Base-by-base conservation (phyloP, 345 rosid species). In the Angophora floribunda region DNA sequence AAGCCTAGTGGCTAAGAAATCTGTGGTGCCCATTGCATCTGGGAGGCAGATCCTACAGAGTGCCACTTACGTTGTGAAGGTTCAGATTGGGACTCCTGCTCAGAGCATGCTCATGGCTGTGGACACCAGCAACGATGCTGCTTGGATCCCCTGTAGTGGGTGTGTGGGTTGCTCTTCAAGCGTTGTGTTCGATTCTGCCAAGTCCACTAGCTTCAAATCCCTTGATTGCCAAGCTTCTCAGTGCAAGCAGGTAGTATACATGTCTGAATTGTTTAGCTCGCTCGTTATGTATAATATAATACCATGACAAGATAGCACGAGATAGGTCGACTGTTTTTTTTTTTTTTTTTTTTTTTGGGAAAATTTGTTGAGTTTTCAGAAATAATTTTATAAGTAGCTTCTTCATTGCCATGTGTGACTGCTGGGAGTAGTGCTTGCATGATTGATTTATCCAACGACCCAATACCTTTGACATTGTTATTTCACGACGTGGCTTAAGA, bases 11-110 rank as follows among this genome's bases (percentile, higher is more conserved):
- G 96, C 93, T 19, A 88, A 79, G 91, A 97, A 89, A 87, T 92
- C 99, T 13, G 92, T 93, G 13, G 99, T 95, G 90, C 99, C 99
- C 1, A 91, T 98, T n/a, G 99, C 99, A 53, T 94, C 99, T 0
- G 99, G 98, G 80, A 92, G 97, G 50, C 95, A 91, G 93, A 93
- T 95, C 53, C 82, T 91, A 13, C 99, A 97, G 94, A 97, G 95
- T 90, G 97, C 99, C 41, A 96, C 97, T 52, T 98, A 98, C 63
- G 91, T 98, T 85, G 96, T 94, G 44, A 92, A 93, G 90, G 95
- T 95, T 51, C 93, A 94, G 63, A 91, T 98, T 26, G 99, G 99
- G 28, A 95, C 97, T 15, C 99, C 99, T 4, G 89, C 98, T 10
- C 99, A 98, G 89, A 85, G 96, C 85, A 86, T 98, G 95, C 95